Conservation (phyloP, 2,329 filamentous ascomycete genomes). For the Magnaporthales sp. region DNA sequence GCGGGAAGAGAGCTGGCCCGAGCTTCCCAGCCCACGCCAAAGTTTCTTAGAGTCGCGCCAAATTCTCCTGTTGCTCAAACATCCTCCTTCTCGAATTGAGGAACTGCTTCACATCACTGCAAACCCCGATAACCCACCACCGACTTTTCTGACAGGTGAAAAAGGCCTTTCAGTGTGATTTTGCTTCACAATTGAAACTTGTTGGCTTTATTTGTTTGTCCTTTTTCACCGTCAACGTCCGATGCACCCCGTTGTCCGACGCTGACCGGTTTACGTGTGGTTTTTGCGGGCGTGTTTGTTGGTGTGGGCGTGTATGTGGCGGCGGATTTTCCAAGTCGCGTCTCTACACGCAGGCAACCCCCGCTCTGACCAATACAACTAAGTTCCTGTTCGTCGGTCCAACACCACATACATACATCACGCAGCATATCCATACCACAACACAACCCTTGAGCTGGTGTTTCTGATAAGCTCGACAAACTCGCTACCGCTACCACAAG, state of each 20-base stretch:
- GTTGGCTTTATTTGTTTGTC: not conserved
- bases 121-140: not conserved
- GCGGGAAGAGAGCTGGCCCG: not conserved
- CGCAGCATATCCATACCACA: not conserved
- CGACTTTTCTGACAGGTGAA: not conserved
- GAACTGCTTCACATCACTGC: not conserved
- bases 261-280: not conserved
- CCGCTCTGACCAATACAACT: not conserved
- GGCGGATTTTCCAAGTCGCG: not conserved
- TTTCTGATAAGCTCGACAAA: not conserved
- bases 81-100: not conserved
- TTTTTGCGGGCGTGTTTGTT: not conserved
- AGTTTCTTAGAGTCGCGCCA: slow-evolving; percentile 4
- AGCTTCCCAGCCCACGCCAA: slow-evolving; percentile 3
- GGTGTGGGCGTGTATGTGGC: slow-evolving; percentile 1
- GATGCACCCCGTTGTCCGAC: not conserved
- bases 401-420: slow-evolving; percentile 1
- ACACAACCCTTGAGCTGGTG: not conserved
- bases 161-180: not conserved
- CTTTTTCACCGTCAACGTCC: not conserved
- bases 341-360: slow-evolving; percentile 1
- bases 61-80: not conserved
- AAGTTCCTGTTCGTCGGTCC: not conserved
- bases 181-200: not conserved
- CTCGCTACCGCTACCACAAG: not conserved